Evolutionary conservation across 768 basidiomycete genomes (phyloP).

Genomic region (Myochromella boudieri): DNA sequence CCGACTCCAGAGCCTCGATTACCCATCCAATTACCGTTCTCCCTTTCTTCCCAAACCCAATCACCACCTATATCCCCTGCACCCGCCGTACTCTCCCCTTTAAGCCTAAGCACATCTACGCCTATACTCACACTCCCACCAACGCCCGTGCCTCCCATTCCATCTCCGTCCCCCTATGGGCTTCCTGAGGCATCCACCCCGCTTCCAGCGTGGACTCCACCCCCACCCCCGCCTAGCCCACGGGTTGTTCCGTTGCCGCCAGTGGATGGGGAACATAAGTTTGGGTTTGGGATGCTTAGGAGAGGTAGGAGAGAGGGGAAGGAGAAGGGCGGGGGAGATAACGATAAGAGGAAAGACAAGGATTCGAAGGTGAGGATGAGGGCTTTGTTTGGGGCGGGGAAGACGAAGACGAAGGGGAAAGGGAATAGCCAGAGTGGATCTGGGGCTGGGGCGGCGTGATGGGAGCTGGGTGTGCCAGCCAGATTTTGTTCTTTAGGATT

Average conservation of each 20-base stretch:
- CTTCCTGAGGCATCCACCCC: background rate
- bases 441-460: too few relatives aligned
- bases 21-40: background rate
- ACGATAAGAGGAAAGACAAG: background rate
- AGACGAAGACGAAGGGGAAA: too few relatives aligned
- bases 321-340: background rate
- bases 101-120: background rate
- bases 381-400: too few relatives aligned
- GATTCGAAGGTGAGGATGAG: background rate
- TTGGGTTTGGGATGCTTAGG: conserved; percentile 26
- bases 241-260: conserved; percentile 19
- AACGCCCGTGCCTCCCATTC: background rate
- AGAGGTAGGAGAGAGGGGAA: conserved; percentile 17
- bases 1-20: background rate
- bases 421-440: too few relatives aligned
- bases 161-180: background rate
- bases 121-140: background rate
- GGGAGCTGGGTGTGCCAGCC: too few relatives aligned
- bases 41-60: background rate
- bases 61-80: conserved; percentile 4
- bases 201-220: conserved; percentile 13
- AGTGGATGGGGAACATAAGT: conserved; percentile 1
- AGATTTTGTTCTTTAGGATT: too few relatives aligned
- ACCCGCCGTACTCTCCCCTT: conserved; percentile 1
- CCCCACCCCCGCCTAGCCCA: conserved; percentile 13